Evolutionary conservation across 129 eudicot genomes (phyloP).

Genomic region (Pseudognaphalium luteoalbum): DNA sequence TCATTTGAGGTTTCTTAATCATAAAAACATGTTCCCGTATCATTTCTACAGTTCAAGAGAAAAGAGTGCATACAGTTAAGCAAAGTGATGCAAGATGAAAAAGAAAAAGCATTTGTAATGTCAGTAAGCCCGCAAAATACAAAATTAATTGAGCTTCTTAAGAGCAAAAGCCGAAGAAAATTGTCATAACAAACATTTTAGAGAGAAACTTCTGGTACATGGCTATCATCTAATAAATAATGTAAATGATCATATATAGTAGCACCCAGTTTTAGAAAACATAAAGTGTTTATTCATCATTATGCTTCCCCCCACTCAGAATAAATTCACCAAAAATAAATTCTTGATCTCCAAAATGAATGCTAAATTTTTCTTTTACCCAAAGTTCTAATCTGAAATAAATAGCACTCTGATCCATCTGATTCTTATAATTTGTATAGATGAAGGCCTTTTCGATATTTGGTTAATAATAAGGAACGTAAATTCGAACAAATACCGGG

Average conservation of each 20-base stretch:
- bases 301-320: neutral
- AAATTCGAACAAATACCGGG: neutral
- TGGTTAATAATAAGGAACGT: neutral
- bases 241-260: neutral
- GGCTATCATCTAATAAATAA: neutral
- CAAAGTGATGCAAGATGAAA: conserved; percentile 12
- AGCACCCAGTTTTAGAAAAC: neutral
- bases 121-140: conserved; percentile 5
- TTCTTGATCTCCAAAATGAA: neutral
- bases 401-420: neutral
- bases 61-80: conserved; percentile 7
- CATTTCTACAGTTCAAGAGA: neutral
- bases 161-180: conserved; percentile 10
- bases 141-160: neutral
- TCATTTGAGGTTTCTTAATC: neutral
- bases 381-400: neutral
- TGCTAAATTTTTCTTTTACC: neutral
- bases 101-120: neutral
- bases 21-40: neutral
- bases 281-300: neutral
- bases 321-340: neutral
- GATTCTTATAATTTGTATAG: neutral
- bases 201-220: neutral
- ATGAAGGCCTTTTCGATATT: neutral
- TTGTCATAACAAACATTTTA: neutral